Evolutionary conservation across 768 basidiomycete species (phyloP).

Genomic region (Tylopilus subfusipes): DNA sequence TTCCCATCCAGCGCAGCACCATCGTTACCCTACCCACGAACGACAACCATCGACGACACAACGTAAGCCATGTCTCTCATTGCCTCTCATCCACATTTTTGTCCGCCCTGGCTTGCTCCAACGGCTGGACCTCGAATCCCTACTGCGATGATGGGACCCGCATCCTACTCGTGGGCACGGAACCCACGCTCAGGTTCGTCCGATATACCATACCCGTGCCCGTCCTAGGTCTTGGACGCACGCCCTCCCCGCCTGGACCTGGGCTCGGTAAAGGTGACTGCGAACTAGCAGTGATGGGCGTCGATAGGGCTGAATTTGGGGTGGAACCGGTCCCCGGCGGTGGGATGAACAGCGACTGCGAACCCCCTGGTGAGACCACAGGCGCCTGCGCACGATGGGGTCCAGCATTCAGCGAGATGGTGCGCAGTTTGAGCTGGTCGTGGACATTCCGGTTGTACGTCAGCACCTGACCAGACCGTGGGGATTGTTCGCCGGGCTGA

Average conservation of each 20-base stretch:
- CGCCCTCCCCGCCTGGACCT: slow-evolving; percentile 13
- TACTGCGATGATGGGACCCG: slow-evolving; percentile 32
- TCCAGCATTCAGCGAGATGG: slow-evolving; percentile 12
- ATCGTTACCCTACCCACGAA: slow-evolving; percentile 6
- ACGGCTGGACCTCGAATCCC: neutral
- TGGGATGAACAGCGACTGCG: slow-evolving; percentile 22
- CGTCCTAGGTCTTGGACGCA: slow-evolving; percentile 52
- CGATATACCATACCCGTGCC: slow-evolving; percentile 71
- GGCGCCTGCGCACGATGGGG: slow-evolving; percentile 5
- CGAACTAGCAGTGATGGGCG: slow-evolving; percentile 12
- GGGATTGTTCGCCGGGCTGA: slow-evolving; percentile 25
- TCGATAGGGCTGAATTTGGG: slow-evolving; percentile 9
- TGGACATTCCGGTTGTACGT: slow-evolving; percentile 35
- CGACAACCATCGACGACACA: slow-evolving; percentile 8
- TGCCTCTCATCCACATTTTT: slow-evolving; percentile 1
- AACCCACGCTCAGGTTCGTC: slow-evolving; percentile 26
- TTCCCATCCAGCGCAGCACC: slow-evolving; percentile 7
- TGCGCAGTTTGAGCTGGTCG: slow-evolving; percentile 29
- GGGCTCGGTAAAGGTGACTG: slow-evolving; percentile 22
- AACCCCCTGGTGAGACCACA: slow-evolving; percentile 16
- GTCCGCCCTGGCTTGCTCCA: neutral
- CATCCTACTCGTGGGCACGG: slow-evolving; percentile 36
- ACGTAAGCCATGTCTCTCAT: neutral
- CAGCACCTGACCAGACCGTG: slow-evolving; percentile 26
- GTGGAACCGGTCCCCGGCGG: slow-evolving; percentile 1